Conservation (phyloP, 345 rosid species). For the Streptanthus diversifolius region DNA sequence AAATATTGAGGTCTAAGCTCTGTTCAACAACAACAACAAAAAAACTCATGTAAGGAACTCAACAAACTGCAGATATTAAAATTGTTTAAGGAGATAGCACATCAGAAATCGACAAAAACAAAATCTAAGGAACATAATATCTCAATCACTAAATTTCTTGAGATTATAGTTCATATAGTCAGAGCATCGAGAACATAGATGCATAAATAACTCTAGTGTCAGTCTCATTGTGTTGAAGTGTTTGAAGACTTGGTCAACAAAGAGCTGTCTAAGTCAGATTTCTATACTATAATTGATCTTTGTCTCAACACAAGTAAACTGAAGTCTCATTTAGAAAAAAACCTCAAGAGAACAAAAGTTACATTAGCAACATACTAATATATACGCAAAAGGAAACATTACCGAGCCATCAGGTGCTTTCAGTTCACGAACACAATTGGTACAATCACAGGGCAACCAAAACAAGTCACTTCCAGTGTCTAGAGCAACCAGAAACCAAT, state of each 20-base stretch:
- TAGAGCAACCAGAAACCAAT: constrained; percentile 72
- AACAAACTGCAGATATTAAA: background rate
- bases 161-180: background rate
- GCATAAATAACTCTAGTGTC: background rate
- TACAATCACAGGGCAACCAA: constrained; percentile 94
- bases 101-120: background rate
- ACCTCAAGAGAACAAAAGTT: background rate
- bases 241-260: constrained; percentile 9
- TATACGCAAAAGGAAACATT: constrained; percentile 4
- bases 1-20: constrained; percentile 54
- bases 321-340: background rate
- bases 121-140: background rate
- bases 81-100: background rate
- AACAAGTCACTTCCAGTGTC: constrained; percentile 96
- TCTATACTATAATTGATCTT: background rate
- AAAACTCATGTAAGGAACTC: constrained; percentile 1
- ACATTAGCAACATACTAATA: background rate
- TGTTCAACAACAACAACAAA: constrained; percentile 22
- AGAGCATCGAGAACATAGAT: background rate
- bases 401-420: constrained; percentile 42
- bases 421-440: constrained; percentile 49
- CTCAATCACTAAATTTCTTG: no score
- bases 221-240: background rate
- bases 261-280: background rate
- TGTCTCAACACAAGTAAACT: background rate